Evolutionary conservation across 2,329 filamentous ascomycete genomes (phyloP).

Genomic region (Cordyceps cateniannulata): DNA sequence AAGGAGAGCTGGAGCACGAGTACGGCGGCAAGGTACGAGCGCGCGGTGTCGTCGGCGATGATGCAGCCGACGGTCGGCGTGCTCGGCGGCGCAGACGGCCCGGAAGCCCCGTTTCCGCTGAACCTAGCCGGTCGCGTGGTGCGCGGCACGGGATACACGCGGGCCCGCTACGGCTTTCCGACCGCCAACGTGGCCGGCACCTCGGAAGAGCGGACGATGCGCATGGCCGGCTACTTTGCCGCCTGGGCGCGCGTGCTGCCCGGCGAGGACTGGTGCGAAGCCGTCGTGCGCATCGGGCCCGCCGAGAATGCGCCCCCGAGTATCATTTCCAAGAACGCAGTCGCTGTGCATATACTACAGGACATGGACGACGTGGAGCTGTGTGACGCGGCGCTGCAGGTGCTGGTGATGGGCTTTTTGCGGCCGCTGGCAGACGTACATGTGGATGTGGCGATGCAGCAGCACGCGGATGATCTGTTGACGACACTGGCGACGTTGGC

Average conservation of each 20-base stretch:
- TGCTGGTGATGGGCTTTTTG: slow-evolving; percentile 56
- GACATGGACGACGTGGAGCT: slow-evolving; percentile 40
- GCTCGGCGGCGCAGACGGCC: slow-evolving; percentile 45
- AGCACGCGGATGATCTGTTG: slow-evolving; percentile 34
- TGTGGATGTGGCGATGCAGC: slow-evolving; percentile 21
- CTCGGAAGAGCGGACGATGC: slow-evolving; percentile 44
- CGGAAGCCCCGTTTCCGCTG: slow-evolving; percentile 46
- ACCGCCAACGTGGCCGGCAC: slow-evolving; percentile 49
- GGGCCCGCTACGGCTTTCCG: slow-evolving; percentile 38
- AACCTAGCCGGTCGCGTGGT: slow-evolving; percentile 43
- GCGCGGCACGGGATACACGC: slow-evolving; percentile 35
- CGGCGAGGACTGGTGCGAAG: slow-evolving; percentile 46
- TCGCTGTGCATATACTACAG: slow-evolving; percentile 47
- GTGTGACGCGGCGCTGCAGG: slow-evolving; percentile 37
- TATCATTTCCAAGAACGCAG: slow-evolving; percentile 43
- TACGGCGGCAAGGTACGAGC: slow-evolving; percentile 29
- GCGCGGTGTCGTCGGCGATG: slow-evolving; percentile 25
- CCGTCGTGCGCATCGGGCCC: slow-evolving; percentile 51
- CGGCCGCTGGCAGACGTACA: slow-evolving; percentile 22
- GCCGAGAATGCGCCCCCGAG: slow-evolving; percentile 38
- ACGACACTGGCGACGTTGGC: slow-evolving; percentile 40
- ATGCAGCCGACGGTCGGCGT: slow-evolving; percentile 29
- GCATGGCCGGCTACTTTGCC: slow-evolving; percentile 56
- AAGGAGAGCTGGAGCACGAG: slow-evolving; percentile 26
- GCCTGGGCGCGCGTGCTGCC: slow-evolving; percentile 48